Percentiles rank a stretch among this genome's conserved stretches.
These are phyloP conservation scores for Suhomyces canberraensis DNA, from an alignment of 805 yeast genomes.

Conservation along the genomic window DNA sequence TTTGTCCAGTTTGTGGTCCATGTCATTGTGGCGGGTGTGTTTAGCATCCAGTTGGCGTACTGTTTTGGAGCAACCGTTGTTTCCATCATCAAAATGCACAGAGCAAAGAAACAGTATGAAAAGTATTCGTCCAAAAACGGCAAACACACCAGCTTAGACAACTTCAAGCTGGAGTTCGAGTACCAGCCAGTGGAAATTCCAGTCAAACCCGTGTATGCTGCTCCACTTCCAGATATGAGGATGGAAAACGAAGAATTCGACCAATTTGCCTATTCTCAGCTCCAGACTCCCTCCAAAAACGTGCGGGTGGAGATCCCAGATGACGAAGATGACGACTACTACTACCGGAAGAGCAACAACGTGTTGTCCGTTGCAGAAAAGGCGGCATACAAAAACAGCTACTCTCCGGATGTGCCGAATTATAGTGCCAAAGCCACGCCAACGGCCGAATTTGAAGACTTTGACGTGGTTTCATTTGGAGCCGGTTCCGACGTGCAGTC, in stretches of 20 bases:
- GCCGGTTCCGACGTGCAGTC: constrained; percentile 6
- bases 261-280: neutral
- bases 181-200: constrained; percentile 6
- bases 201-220: neutral
- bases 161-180: constrained; percentile 4
- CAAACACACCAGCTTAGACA: neutral
- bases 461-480: neutral
- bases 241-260: neutral
- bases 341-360: constrained; percentile 16
- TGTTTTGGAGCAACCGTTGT: constrained; percentile 25
- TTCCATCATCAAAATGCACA: constrained; percentile 15
- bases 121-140: constrained; percentile 2
- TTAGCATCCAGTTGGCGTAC: constrained; percentile 26
- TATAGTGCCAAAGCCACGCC: neutral
- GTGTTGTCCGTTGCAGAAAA: too few relatives aligned
- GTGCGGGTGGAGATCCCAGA: constrained; percentile 9
- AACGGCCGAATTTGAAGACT: neutral
- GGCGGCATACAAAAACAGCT: neutral
- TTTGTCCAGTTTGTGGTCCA: constrained; percentile 44
- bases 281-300: neutral
- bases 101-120: constrained; percentile 7
- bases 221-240: neutral
- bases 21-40: constrained; percentile 26
- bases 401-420: neutral
- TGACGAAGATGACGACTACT: constrained; percentile 14